Base-by-base conservation (phyloP, 2,329 filamentous ascomycete genomes). In the Stachybotrys echinatus region DNA sequence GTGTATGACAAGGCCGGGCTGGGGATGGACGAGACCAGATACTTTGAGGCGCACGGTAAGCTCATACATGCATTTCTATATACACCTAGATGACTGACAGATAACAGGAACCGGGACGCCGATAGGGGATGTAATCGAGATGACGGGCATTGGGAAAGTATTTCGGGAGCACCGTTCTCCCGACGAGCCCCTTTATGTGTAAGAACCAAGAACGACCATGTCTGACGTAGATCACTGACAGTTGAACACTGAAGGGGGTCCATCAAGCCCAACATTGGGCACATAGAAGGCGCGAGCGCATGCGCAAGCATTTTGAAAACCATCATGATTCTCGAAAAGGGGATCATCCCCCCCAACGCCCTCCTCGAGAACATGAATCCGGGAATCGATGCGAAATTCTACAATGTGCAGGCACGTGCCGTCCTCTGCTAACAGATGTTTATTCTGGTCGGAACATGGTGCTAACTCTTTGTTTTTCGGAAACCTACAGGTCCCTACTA, bases 31-130 rank as follows among this genome's bases (percentile, higher is more conserved):
- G 54, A 67, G 12, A 75, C 73, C 0, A 63, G 60, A 0, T 77
- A 67, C 47, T 66, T 76, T 42, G 75, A 77, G 53, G 74, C 72
- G 27, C 74, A 73, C 50, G 77, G 77, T 43, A 42, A 42, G 39
- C 39, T 42, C 7, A 20, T 20, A 18, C 8, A 42, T 42, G 12
- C 39, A 42, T 14, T 42, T n/a, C n/a, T n/a, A n/a, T n/a, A n/a
- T n/a, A n/a, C n/a, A n/a, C n/a, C n/a, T n/a, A n/a, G n/a, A n/a
- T n/a, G n/a, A n/a, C n/a, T n/a, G n/a, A n/a, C n/a, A n/a, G 12
- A 42, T 20, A 18, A 18, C 18, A 42, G 39, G 39, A 7, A 81
- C 76, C 0, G 77, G 76, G 7, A 81, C 77, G 0, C 65, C 67
- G 12, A 72, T 70, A 4, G 75, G 76, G 2, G 73, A 76, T 51